Conservation (phyloP, 2,329 filamentous ascomycete genomes). For the Shiraia bambusicola region DNA sequence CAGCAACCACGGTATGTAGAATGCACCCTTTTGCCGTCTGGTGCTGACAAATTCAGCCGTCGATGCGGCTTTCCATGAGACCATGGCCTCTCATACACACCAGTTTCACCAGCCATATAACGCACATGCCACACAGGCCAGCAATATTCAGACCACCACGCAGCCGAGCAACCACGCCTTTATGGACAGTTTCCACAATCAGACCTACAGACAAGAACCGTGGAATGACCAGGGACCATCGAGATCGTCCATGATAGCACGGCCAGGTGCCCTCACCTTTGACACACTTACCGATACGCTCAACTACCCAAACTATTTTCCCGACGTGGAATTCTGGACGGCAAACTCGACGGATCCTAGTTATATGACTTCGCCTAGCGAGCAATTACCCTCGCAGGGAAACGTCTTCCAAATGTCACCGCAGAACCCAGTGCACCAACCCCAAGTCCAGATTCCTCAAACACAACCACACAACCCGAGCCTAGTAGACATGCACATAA, state of each 20-base stretch:
- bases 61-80: conserved; percentile 25
- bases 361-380: conserved; percentile 32
- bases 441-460: conserved; percentile 15
- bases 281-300: conserved; percentile 33
- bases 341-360: conserved; percentile 30
- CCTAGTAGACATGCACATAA: conserved; percentile 26
- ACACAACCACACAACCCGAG: conserved; percentile 16
- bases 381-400: conserved; percentile 29
- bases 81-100: conserved; percentile 24
- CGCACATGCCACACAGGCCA: conserved; percentile 17
- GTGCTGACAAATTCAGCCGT: conserved; percentile 26
- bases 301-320: conserved; percentile 21
- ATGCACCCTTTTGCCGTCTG: not conserved
- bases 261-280: conserved; percentile 31
- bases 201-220: conserved; percentile 31
- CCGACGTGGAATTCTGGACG: conserved; percentile 28
- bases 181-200: conserved; percentile 26
- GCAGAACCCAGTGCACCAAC: conserved; percentile 16
- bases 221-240: conserved; percentile 36
- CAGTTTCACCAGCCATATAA: conserved; percentile 25
- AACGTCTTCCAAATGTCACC: conserved; percentile 17
- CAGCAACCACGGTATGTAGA: conserved; percentile 26
- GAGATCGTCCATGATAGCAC: conserved; percentile 30
- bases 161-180: conserved; percentile 23
- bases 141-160: conserved; percentile 15